Conservation (phyloP, 805 yeast genomes). For the Kodamaea fukazawae region DNA sequence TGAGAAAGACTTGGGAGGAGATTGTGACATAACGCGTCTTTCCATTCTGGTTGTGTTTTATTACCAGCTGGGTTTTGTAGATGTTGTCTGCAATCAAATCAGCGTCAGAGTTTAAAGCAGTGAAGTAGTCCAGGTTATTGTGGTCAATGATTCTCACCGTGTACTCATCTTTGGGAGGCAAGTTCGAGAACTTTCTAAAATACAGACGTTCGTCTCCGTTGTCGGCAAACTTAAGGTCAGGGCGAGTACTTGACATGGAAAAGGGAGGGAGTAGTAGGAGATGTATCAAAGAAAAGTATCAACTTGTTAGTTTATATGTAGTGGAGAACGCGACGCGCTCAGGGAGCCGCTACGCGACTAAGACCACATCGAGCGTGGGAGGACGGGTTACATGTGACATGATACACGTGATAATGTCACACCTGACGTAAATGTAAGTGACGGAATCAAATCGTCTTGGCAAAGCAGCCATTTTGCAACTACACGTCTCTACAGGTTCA, state of each 20-base stretch:
- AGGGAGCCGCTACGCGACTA: too few species aligned
- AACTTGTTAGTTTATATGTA: too few species aligned
- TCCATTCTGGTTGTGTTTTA: constrained; percentile 55
- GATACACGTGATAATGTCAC: too few species aligned
- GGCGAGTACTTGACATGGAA: constrained; percentile 41
- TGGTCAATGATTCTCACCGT: constrained; percentile 73
- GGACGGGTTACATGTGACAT: too few species aligned
- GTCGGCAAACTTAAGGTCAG: constrained; percentile 43
- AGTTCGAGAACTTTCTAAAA: constrained; percentile 42
- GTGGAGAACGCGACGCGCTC: too few species aligned
- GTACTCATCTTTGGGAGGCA: constrained; percentile 46
- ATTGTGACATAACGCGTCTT: constrained; percentile 64
- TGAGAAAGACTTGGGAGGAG: constrained; percentile 69
- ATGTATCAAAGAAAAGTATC: background rate
- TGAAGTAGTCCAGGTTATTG: constrained; percentile 71
- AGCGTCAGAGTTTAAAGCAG: constrained; percentile 74
- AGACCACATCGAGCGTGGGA: too few species aligned
- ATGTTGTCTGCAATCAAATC: constrained; percentile 76
- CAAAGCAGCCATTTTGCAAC: too few species aligned
- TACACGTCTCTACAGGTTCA: too few species aligned
- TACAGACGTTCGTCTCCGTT: constrained; percentile 42
- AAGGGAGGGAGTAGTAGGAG: too few species aligned
- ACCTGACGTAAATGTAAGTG: too few species aligned
- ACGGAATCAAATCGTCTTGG: too few species aligned
- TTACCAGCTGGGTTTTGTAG: constrained; percentile 78